Percentiles rank a stretch among this genome's conserved stretches.
Evolutionary conservation across 2,329 filamentous ascomycete species (phyloP).

Genomic region (Cordyceps cateniannulata): DNA sequence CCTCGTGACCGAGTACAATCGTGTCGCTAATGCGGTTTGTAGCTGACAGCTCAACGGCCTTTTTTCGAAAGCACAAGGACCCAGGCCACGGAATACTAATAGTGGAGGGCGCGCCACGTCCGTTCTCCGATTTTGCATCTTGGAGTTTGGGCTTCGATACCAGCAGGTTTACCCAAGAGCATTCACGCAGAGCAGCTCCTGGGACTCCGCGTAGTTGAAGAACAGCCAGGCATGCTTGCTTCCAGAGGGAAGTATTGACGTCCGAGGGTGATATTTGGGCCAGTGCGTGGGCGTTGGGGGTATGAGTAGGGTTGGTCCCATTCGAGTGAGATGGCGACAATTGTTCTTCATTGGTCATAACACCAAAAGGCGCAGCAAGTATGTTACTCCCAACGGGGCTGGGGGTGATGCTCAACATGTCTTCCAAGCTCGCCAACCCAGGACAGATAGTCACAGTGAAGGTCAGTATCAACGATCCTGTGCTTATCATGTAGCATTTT

Average conservation of each 20-base stretch:
- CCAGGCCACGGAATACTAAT: slow-evolving; percentile 48
- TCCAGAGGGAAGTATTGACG: slow-evolving; percentile 40
- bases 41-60: slow-evolving; percentile 33
- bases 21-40: slow-evolving; percentile 34
- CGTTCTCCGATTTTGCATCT: slow-evolving; percentile 37
- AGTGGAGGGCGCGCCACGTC: slow-evolving; percentile 28
- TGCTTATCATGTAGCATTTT: slow-evolving; percentile 49
- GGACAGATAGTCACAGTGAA: slow-evolving; percentile 41
- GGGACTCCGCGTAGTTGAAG: slow-evolving; percentile 45
- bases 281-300: slow-evolving; percentile 46
- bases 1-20: slow-evolving; percentile 30
- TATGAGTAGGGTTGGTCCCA: slow-evolving; percentile 38
- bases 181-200: slow-evolving; percentile 34
- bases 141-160: slow-evolving; percentile 38
- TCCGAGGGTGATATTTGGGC: slow-evolving; percentile 35
- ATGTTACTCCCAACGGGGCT: slow-evolving; percentile 38
- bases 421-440: slow-evolving; percentile 41
- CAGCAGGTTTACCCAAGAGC: slow-evolving; percentile 46
- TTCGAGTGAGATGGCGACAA: slow-evolving; percentile 16
- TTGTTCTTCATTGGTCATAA: slow-evolving; percentile 25
- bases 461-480: slow-evolving; percentile 45
- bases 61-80: slow-evolving; percentile 46
- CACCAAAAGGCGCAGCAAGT: slow-evolving; percentile 49
- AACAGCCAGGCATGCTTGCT: slow-evolving; percentile 42
- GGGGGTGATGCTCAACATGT: slow-evolving; percentile 28